These are phyloP conservation scores for Chaetomium cochliodes DNA, from an alignment of 495 filamentous ascomycete species.

Conservation along the genomic window DNA sequence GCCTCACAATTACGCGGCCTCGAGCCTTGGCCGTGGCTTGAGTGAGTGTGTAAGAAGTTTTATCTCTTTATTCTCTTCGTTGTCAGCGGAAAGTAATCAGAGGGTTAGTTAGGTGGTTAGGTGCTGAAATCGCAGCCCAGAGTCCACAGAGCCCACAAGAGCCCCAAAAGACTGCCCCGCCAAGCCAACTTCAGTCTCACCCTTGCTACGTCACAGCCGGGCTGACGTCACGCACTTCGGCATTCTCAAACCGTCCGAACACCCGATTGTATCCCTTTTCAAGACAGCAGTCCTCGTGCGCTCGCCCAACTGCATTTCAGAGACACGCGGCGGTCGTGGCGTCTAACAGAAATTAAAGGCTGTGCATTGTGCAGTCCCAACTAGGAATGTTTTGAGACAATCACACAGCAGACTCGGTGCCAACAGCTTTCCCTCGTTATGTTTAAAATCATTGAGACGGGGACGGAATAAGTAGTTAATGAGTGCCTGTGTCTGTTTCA, in stretches of 20 bases:
- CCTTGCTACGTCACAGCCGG: conserved; percentile 8
- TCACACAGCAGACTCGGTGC: too few relatives aligned
- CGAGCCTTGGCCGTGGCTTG: neutral
- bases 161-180: neutral
- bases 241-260: conserved; percentile 1
- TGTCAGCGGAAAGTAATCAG: neutral
- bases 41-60: neutral
- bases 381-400: too few relatives aligned
- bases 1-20: too few relatives aligned
- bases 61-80: neutral
- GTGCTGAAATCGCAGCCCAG: neutral
- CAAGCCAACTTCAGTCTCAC: neutral
- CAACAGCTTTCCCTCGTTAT: too few relatives aligned
- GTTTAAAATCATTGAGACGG: too few relatives aligned
- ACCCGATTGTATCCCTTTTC: neutral
- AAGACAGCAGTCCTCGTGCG: neutral
- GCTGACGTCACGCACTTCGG: conserved; percentile 1
- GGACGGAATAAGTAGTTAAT: too few relatives aligned
- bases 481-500: too few relatives aligned
- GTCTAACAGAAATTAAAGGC: neutral
- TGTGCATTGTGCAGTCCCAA: neutral
- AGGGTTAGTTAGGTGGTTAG: too few relatives aligned
- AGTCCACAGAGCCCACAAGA: too few relatives aligned
- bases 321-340: conserved; percentile 3
- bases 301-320: neutral